Conservation (phyloP, 495 filamentous ascomycete species). For the Penicillium macrosclerotiorum region DNA sequence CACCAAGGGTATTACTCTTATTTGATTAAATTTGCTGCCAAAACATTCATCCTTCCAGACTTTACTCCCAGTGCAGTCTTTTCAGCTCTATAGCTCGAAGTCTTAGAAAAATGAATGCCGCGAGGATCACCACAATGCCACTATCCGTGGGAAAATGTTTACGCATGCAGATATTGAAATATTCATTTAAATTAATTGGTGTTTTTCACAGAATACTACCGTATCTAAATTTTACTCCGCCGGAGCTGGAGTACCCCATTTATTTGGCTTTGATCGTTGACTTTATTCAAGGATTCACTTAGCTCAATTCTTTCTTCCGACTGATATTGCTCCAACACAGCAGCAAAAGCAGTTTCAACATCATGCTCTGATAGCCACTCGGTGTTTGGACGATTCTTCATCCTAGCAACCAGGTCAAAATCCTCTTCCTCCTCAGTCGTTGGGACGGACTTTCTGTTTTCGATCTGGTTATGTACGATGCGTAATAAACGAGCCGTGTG, state of each 20-base stretch:
- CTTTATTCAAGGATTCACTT: background rate
- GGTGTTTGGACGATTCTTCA: constrained; percentile 35
- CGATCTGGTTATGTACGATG: constrained; percentile 38
- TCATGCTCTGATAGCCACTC: constrained; percentile 50
- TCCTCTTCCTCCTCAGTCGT: constrained; percentile 33
- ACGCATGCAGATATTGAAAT: too few species aligned
- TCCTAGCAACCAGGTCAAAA: constrained; percentile 33
- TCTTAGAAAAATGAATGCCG: too few species aligned
- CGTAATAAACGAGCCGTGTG: constrained; percentile 40
- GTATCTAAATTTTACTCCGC: constrained; percentile 7
- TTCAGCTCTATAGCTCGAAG: too few species aligned
- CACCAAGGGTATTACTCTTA: too few species aligned
- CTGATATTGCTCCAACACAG: constrained; percentile 1
- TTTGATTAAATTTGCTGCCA: too few species aligned
- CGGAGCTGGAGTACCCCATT: background rate
- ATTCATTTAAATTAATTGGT: too few species aligned
- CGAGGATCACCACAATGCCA: too few species aligned
- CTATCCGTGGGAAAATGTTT: too few species aligned
- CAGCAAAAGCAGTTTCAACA: constrained; percentile 38
- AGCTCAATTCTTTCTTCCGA: background rate
- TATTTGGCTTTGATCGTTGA: too few species aligned
- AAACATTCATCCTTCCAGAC: too few species aligned
- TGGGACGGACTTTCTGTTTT: constrained; percentile 16
- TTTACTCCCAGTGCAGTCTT: too few species aligned
- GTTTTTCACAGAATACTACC: background rate